These are phyloP conservation scores for Cinchona pubescens DNA, from an alignment of 257 asterid genomes.

Conservation along the genomic window DNA sequence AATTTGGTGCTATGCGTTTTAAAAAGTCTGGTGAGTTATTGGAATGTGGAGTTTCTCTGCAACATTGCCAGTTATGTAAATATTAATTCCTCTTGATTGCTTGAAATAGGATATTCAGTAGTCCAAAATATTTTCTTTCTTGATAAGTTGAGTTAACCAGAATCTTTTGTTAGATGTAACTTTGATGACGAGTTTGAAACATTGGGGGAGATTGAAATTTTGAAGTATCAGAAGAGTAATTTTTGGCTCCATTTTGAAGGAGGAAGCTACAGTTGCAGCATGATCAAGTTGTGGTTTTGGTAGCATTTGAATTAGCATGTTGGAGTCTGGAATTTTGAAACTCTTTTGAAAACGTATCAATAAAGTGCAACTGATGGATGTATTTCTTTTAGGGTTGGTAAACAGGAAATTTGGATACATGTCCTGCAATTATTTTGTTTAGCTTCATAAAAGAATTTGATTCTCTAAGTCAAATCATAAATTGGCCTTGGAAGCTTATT, in stretches of 20 bases:
- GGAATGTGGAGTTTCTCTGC: background rate
- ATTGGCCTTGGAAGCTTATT: conserved; percentile 1
- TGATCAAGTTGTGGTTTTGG: background rate
- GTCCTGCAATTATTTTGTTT: background rate
- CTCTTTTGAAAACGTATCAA: background rate
- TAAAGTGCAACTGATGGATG: background rate
- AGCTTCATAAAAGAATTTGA: too few species aligned
- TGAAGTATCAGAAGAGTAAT: background rate
- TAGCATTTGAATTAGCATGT: background rate
- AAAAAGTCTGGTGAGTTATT: background rate
- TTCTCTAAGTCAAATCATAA: too few species aligned
- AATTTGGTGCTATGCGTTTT: background rate
- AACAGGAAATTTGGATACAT: too few species aligned
- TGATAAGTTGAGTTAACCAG: too few species aligned
- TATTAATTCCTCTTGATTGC: background rate
- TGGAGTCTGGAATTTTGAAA: background rate
- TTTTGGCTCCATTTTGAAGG: background rate
- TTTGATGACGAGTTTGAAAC: background rate
- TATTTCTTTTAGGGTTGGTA: background rate
- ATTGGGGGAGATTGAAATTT: background rate
- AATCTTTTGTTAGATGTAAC: background rate
- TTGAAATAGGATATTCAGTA: background rate
- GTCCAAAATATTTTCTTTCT: background rate
- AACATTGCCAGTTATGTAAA: background rate
- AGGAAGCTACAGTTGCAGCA: background rate